Percentiles rank a stretch among this genome's conserved stretches.
Conservation (phyloP, 2,329 filamentous ascomycete genomes). For the Podosphaera fusca region DNA sequence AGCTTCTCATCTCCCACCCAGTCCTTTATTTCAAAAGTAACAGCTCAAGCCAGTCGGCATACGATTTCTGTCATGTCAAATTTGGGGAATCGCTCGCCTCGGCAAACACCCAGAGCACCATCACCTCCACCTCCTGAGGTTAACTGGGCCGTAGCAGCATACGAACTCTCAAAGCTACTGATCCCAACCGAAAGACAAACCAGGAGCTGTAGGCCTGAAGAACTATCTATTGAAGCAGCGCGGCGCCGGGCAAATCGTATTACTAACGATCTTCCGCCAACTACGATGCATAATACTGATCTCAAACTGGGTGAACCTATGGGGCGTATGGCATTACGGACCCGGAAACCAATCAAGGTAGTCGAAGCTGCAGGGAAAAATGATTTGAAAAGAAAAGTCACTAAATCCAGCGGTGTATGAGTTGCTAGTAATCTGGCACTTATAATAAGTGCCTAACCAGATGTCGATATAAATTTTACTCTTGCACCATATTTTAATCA, state of each 20-base stretch:
- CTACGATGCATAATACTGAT: conserved; percentile 17
- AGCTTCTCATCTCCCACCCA: conserved; percentile 75
- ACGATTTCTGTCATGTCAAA: conserved; percentile 32
- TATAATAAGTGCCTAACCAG: too few species aligned
- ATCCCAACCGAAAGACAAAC: conserved; percentile 57
- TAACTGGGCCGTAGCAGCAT: conserved; percentile 62
- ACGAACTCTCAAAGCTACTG: conserved; percentile 61
- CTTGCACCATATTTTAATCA: too few species aligned
- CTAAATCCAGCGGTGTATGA: conserved; percentile 20
- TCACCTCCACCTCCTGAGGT: conserved; percentile 60
- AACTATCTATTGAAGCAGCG: conserved; percentile 47
- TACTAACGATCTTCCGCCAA: conserved; percentile 40
- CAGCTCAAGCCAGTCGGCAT: conserved; percentile 36
- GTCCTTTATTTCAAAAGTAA: conserved; percentile 62
- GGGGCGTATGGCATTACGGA: conserved; percentile 50
- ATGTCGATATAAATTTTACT: too few species aligned
- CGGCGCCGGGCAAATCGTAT: conserved; percentile 25
- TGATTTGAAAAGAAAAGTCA: conserved; percentile 18
- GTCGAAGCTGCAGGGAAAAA: conserved; percentile 30
- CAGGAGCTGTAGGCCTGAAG: conserved; percentile 52
- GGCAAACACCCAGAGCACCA: conserved; percentile 22
- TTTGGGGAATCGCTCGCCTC: conserved; percentile 17
- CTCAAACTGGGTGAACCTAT: conserved; percentile 17
- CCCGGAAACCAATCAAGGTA: conserved; percentile 37
- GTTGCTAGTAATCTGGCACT: too few species aligned